Base-by-base conservation (phyloP, 257 asterid genomes). In the Asclepias syriaca region DNA sequence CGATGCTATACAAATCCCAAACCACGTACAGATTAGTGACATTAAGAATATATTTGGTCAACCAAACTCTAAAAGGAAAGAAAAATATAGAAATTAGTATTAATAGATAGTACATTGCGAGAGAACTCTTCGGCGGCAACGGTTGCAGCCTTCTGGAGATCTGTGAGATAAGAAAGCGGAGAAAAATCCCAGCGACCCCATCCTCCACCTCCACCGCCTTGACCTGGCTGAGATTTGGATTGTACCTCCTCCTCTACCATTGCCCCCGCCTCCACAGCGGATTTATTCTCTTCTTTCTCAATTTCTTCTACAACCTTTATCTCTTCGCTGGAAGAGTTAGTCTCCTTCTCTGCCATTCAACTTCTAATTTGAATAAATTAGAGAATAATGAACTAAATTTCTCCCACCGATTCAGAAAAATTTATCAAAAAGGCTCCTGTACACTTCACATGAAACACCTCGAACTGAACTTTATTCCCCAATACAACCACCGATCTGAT, bases 121-220 rank as follows among this genome's bases (percentile, higher is more conserved):
- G 97, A 92, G 87, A 88, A 89, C 92, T 90, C 97, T 74, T 89
- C 97, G 55, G 96, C 96, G 72, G 92, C 97, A 55, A 75, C 77
- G 18, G 93, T 72, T 51, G 96, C 96, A 69, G 89, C 96, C 75
- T 89, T 89, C 83, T 88, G 96, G 74, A 92, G 88, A 86, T 89
- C 96, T 70, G 97, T 84, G 22, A 91, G 79, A 75, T 91, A 91
- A 40, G 96, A 87, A 49, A 89, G 72, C 32, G 96, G 83, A 58
- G 90, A 87, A 78, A 88, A 87, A 0, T 92, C 96, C 96, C 96
- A 89, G 24, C 96, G 94, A 24, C 96, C 93, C 96, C 96, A 86
- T 65, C 95, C 93, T 56, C 89, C 88, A 10, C 89, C 39, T 14
- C 83, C 86, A 78, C 74, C 77, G 46, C 58, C 77, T 66, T 79